Percentiles rank a stretch among this genome's conserved stretches.
These are phyloP conservation scores for Annulohypoxylon moriforme DNA, from an alignment of 495 filamentous ascomycete genomes.

Conservation along the genomic window DNA sequence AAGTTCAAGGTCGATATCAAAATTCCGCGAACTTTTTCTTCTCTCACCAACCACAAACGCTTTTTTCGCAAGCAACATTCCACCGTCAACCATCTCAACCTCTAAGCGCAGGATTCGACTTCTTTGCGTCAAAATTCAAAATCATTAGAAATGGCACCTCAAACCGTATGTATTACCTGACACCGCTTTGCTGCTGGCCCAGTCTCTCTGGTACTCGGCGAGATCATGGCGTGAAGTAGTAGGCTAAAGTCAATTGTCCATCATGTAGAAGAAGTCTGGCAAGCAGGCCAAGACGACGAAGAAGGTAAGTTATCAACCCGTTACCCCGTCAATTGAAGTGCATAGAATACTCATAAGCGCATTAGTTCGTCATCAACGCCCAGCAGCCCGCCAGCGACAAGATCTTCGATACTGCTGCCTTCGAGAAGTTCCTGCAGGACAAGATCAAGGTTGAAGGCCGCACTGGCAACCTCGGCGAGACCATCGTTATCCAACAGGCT, in stretches of 20 bases:
- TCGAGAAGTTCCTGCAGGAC: slow-evolving; percentile 99
- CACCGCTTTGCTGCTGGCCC: slow-evolving; percentile 90
- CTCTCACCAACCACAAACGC: slow-evolving; percentile 20
- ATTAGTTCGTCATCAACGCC: slow-evolving; percentile 97
- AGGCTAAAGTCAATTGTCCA: slow-evolving; percentile 80
- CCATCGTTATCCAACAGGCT: slow-evolving; percentile 85
- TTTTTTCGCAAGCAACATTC: slow-evolving; percentile 29
- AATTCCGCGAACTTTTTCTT: slow-evolving; percentile 41
- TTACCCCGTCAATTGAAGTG: background rate
- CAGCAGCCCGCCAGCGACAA: slow-evolving; percentile 97
- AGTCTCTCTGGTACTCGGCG: slow-evolving; percentile 53
- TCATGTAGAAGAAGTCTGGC: slow-evolving; percentile 71
- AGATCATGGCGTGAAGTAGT: slow-evolving; percentile 80
- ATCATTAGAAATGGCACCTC: slow-evolving; percentile 66
- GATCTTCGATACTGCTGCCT: slow-evolving; percentile 99
- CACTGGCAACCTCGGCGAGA: slow-evolving; percentile 96
- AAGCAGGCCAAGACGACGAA: slow-evolving; percentile 72
- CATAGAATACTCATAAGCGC: slow-evolving; percentile 31
- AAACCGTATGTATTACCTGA: slow-evolving; percentile 78
- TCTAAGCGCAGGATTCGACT: slow-evolving; percentile 63
- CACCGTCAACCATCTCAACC: slow-evolving; percentile 32
- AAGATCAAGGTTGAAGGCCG: slow-evolving; percentile 99
- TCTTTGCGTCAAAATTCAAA: slow-evolving; percentile 71
- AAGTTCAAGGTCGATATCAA: slow-evolving; percentile 25
- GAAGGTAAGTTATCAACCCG: slow-evolving; percentile 60